phyloP scores from a whole-genome alignment of 2,329 filamentous ascomycete species.

The Aspergillus novoparasiticus region DNA sequence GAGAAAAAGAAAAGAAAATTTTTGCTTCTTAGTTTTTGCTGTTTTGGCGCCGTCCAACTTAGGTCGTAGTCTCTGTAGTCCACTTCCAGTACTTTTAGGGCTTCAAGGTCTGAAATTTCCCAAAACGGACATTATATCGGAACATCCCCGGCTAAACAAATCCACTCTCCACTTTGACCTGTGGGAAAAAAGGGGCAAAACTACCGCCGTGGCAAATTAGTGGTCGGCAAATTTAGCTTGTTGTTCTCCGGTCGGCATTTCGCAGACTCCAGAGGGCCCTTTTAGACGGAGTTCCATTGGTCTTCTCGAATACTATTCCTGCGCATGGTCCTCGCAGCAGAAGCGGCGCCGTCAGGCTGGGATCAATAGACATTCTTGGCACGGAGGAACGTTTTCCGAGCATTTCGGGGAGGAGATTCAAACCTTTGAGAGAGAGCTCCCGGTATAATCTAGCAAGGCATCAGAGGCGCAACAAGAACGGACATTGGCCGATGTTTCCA shows the following conservation, averaged over 20 bases:
- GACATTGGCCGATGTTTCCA: too few species aligned
- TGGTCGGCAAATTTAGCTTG: neutral
- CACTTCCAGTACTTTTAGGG: neutral
- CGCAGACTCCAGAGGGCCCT: neutral
- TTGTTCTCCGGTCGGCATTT: neutral
- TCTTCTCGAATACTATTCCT: neutral
- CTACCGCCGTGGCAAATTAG: neutral
- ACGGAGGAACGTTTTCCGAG: neutral
- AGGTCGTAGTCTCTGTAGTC: neutral
- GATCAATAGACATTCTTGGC: neutral
- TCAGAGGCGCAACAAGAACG: neutral
- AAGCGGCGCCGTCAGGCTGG: neutral
- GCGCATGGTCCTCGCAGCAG: neutral
- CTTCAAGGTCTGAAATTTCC: neutral
- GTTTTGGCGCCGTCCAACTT: neutral
- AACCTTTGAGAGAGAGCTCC: neutral
- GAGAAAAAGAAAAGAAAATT: neutral
- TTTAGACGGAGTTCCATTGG: neutral
- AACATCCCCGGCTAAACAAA: neutral
- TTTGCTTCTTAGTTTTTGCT: neutral
- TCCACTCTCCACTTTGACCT: neutral
- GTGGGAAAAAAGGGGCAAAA: neutral
- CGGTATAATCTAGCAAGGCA: neutral
- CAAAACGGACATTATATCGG: neutral
- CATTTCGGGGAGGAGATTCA: neutral